Percentiles rank a stretch among this genome's conserved stretches.
Evolutionary conservation across 257 asterid species (phyloP).

Genomic region (Fraxinus americana): DNA sequence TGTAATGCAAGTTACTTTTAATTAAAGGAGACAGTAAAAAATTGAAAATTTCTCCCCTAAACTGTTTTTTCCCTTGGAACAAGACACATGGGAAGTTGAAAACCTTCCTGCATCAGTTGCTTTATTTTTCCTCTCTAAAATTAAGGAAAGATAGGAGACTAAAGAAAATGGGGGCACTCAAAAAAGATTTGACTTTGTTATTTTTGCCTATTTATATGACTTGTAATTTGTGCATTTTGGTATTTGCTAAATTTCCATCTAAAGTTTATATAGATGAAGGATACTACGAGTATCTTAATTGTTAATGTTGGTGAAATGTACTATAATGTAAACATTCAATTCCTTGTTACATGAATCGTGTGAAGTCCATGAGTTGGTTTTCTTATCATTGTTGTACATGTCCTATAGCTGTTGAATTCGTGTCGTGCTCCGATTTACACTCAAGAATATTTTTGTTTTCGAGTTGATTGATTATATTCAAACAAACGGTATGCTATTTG

Average conservation of each 20-base stretch:
- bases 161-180: neutral
- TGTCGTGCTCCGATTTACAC: neutral
- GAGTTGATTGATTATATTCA: slow-evolving; percentile 3
- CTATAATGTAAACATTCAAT: neutral
- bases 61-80: neutral
- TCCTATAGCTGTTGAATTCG: neutral
- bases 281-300: neutral
- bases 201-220: neutral
- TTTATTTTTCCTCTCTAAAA: neutral
- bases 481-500: neutral
- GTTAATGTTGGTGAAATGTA: neutral
- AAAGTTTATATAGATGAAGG: neutral
- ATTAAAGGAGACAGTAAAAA: neutral
- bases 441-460: neutral
- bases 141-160: neutral
- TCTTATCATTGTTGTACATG: neutral
- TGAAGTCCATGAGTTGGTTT: neutral
- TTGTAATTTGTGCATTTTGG: neutral
- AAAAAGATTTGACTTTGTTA: neutral
- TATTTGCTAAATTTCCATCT: neutral
- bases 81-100: neutral
- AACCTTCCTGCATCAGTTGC: neutral
- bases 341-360: neutral
- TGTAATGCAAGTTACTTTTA: neutral
- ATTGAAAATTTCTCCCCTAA: neutral